phyloP scores from a whole-genome alignment of 176 grass and related monocot genomes.

The Alloteropsis semialata region DNA sequence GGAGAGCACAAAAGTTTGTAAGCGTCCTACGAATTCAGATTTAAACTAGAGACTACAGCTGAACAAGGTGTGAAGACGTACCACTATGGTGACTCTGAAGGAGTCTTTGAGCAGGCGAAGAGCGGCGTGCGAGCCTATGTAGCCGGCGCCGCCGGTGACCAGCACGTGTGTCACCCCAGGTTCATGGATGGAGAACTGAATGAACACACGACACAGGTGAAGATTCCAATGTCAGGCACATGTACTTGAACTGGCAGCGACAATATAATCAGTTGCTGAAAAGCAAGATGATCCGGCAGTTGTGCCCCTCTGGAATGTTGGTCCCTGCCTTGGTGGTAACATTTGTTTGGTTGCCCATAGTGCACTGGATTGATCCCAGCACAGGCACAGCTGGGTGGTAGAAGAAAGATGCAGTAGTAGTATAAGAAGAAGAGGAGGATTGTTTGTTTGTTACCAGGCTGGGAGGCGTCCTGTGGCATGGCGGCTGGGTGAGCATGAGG shows the following conservation, averaged over 20 bases:
- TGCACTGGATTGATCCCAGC: no score
- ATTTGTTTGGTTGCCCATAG: no score
- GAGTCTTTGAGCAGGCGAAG: slow-evolving; percentile 74
- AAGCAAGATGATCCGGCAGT: no score
- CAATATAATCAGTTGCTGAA: no score
- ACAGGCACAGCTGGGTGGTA: no score
- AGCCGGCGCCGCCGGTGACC: slow-evolving; percentile 81
- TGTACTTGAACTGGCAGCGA: not conserved
- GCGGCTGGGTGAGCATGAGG: slow-evolving; percentile 78
- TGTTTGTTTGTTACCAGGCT: slow-evolving; percentile 43
- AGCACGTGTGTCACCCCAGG: slow-evolving; percentile 76
- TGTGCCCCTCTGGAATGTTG: no score
- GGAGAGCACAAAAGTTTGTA: not conserved
- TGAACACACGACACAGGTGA: slow-evolving; percentile 5
- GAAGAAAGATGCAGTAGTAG: no score
- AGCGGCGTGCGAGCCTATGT: slow-evolving; percentile 85
- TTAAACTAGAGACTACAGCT: not conserved
- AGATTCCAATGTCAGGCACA: not conserved
- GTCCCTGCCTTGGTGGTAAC: no score
- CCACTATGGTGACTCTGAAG: slow-evolving; percentile 94
- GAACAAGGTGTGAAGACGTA: not conserved
- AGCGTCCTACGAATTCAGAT: not conserved
- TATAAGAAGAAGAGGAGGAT: not conserved
- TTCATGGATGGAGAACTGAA: slow-evolving; percentile 77
- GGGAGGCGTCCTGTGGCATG: slow-evolving; percentile 46